Percentiles rank a stretch among this genome's conserved stretches.
Evolutionary conservation across 176 grass and related monocot species (phyloP).

Genomic region (Elaeis guineensis): DNA sequence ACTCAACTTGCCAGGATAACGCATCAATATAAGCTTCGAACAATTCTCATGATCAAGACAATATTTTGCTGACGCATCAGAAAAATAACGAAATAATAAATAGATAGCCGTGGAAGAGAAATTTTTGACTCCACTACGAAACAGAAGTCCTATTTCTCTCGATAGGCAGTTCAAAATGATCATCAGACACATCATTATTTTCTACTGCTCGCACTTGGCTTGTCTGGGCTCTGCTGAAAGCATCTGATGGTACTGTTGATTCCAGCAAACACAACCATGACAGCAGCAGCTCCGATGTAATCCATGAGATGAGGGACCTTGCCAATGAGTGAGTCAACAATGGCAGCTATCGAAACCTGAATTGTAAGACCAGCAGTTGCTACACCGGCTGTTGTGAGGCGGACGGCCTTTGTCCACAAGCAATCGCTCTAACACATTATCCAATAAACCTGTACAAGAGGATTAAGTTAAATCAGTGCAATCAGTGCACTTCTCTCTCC

Average conservation of each 20-base stretch:
- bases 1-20: no score
- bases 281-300: slow-evolving; percentile 64
- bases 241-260: slow-evolving; percentile 56
- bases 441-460: slow-evolving; percentile 72
- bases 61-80: no score
- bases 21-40: no score
- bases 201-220: neutral
- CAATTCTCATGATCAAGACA: no score
- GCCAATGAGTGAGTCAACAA: slow-evolving; percentile 66
- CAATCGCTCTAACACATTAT: slow-evolving; percentile 96
- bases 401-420: slow-evolving; percentile 89
- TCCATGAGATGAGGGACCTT: slow-evolving; percentile 61
- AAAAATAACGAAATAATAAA: no score
- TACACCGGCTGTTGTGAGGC: slow-evolving; percentile 78
- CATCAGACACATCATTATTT: neutral
- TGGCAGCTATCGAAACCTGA: slow-evolving; percentile 85
- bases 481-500: no score
- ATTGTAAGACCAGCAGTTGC: slow-evolving; percentile 85
- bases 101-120: no score
- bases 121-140: slow-evolving; percentile 7
- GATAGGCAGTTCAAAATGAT: slow-evolving; percentile 18
- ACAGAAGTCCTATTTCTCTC: no score
- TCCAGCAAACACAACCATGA: slow-evolving; percentile 75
- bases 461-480: no score
- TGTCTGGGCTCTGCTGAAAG: neutral